These are phyloP conservation scores for Phytophthora palmivora DNA, from an alignment of 352 stramenopile species.

Conservation along the genomic window DNA sequence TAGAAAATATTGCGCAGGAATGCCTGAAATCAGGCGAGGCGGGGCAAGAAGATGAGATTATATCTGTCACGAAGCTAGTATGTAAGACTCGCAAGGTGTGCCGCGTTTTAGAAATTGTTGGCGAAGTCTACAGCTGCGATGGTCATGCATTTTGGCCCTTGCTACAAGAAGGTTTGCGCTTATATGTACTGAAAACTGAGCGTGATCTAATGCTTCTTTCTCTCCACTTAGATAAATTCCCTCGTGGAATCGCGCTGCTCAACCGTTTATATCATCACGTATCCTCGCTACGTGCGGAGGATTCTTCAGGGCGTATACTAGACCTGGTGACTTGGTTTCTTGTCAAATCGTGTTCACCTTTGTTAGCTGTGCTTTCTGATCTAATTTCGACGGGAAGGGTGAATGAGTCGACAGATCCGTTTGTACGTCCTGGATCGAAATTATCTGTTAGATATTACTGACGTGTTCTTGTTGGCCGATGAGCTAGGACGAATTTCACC, in stretches of 20 bases:
- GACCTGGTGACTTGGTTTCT: conserved; percentile 63
- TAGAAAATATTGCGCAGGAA: conserved; percentile 32
- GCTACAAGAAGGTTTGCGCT: conserved; percentile 41
- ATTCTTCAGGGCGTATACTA: conserved; percentile 39
- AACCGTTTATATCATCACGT: conserved; percentile 55
- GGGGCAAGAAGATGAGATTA: conserved; percentile 17
- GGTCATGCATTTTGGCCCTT: conserved; percentile 50
- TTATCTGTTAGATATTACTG: conserved; percentile 6
- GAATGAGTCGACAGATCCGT: conserved; percentile 52
- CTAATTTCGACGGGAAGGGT: conserved; percentile 57
- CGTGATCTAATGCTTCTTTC: conserved; percentile 11
- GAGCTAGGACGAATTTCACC: conserved; percentile 54
- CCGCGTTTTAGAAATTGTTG: conserved; percentile 39
- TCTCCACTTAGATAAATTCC: conserved; percentile 43
- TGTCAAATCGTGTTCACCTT: conserved; percentile 54
- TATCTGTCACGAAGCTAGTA: conserved; percentile 44
- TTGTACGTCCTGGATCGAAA: conserved; percentile 43
- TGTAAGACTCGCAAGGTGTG: conserved; percentile 46
- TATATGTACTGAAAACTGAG: background rate
- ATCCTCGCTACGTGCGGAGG: conserved; percentile 40
- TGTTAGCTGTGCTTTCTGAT: conserved; percentile 60
- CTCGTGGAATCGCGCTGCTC: conserved; percentile 56
- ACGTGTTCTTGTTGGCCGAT: conserved; percentile 10
- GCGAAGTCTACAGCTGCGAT: conserved; percentile 39
- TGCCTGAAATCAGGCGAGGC: conserved; percentile 12